These are phyloP conservation scores for Leccinum barrowsii DNA, from an alignment of 768 basidiomycete species.

Conservation along the genomic window DNA sequence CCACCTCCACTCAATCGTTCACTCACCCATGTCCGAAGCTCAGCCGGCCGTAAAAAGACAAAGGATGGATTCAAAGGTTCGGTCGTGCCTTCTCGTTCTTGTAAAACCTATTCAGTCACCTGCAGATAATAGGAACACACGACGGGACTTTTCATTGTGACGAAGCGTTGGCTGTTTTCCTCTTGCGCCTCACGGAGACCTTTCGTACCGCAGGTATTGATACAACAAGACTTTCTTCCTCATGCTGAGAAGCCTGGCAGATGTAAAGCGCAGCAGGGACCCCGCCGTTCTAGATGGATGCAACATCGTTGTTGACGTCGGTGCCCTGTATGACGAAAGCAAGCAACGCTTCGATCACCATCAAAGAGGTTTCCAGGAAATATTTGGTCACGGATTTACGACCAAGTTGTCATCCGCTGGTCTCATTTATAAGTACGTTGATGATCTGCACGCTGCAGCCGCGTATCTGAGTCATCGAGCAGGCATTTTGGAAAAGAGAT, in stretches of 20 bases:
- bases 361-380: conserved; percentile 87
- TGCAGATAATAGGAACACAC: conserved; percentile 86
- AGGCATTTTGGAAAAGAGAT: conserved; percentile 91
- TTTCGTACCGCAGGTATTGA: conserved; percentile 72
- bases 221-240: not conserved
- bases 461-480: conserved; percentile 1
- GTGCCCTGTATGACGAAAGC: conserved; percentile 82
- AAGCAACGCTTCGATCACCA: conserved; percentile 91
- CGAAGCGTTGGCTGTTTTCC: conserved; percentile 90
- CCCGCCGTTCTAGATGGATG: conserved; percentile 69
- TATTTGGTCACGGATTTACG: conserved; percentile 81
- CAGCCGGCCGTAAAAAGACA: conserved; percentile 36
- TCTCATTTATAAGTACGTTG: conserved; percentile 85
- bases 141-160: conserved; percentile 97
- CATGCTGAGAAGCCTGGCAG: conserved; percentile 30
- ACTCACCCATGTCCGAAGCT: conserved; percentile 19
- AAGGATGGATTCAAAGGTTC: conserved; percentile 43
- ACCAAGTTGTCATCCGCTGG: conserved; percentile 94
- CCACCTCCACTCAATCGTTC: not conserved
- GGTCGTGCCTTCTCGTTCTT: conserved; percentile 6
- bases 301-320: conserved; percentile 96
- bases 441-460: not conserved
- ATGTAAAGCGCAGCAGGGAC: conserved; percentile 71
- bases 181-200: conserved; percentile 71
- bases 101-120: not conserved